Evolutionary conservation across 2,329 filamentous ascomycete species (phyloP).

Genomic region (Berkeleyomyces basicola): DNA sequence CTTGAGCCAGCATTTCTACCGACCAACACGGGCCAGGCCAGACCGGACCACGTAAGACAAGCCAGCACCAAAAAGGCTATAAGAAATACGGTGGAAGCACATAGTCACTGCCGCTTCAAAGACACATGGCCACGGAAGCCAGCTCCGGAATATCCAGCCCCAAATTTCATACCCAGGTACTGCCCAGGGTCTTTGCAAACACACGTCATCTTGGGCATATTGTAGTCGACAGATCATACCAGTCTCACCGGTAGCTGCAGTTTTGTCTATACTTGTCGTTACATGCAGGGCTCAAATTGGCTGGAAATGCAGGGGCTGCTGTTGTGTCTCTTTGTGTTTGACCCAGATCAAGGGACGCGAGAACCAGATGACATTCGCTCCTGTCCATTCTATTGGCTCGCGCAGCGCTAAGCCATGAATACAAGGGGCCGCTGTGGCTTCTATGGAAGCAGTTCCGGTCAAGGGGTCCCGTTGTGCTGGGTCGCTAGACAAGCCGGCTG

Average conservation of each 20-base stretch:
- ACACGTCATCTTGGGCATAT: not conserved
- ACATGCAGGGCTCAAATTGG: not conserved
- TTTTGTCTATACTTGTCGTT: too few relatives aligned
- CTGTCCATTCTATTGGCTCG: not conserved
- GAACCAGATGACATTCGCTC: not conserved
- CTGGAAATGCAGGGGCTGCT: not conserved
- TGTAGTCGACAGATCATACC: not conserved
- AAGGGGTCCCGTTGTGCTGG: not conserved
- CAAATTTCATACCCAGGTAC: not conserved
- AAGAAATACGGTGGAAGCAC: not conserved
- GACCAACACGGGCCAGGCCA: not conserved
- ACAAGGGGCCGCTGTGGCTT: not conserved
- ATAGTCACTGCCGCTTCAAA: too few relatives aligned
- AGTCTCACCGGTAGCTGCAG: too few relatives aligned
- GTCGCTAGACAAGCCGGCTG: not conserved
- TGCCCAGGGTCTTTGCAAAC: not conserved
- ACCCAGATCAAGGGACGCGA: not conserved
- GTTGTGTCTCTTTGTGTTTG: not conserved
- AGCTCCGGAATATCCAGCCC: not conserved
- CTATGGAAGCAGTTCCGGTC: not conserved
- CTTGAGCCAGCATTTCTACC: not conserved
- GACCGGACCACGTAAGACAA: not conserved
- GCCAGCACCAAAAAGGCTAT: not conserved
- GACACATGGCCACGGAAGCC: not conserved
- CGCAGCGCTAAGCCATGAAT: not conserved